A percentile compares a stretch with the other conserved stretches of the same genome.
Conservation (phyloP, 2,329 filamentous ascomycete genomes). For the Tolypocladium tropicale region DNA sequence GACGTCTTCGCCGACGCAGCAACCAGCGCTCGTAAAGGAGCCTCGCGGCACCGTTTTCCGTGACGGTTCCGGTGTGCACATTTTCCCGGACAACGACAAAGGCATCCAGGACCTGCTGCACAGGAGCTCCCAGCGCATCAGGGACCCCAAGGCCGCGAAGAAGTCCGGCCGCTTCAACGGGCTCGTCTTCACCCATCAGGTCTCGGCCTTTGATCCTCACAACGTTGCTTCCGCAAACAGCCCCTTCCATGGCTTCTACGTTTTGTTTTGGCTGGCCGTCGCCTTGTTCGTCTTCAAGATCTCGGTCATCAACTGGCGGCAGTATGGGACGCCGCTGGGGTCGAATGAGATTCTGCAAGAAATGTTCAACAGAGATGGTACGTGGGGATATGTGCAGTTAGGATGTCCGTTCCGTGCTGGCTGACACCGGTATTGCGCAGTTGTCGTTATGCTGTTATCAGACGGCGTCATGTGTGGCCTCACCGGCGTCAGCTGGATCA, state of each 20-base stretch:
- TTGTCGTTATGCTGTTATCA: conserved; percentile 46
- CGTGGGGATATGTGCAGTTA: conserved; percentile 4
- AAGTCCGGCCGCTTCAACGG: conserved; percentile 25
- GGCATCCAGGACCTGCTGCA: conserved; percentile 17
- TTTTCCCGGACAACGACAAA: conserved; percentile 18
- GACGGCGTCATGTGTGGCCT: conserved; percentile 60
- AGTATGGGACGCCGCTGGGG: conserved; percentile 59
- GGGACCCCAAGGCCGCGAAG: conserved; percentile 8
- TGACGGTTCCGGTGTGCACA: conserved; percentile 13
- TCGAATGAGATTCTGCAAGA: conserved; percentile 60
- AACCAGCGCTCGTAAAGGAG: neutral
- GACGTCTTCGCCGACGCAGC: neutral
- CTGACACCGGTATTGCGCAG: conserved; percentile 12
- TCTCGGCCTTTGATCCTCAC: conserved; percentile 65
- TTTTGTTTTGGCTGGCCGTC: conserved; percentile 66
- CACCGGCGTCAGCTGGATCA: conserved; percentile 53
- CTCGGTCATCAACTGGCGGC: conserved; percentile 56
- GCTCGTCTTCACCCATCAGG: conserved; percentile 61
- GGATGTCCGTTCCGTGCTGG: neutral
- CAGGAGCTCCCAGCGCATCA: conserved; percentile 12
- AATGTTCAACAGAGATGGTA: conserved; percentile 48
- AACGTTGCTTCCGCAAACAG: conserved; percentile 55
- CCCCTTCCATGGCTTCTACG: conserved; percentile 71
- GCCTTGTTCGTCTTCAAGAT: conserved; percentile 57
- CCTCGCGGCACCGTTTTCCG: conserved; percentile 8